Evolutionary conservation across 2,329 filamentous ascomycete genomes (phyloP).

Genomic region (Fusarium sp.): DNA sequence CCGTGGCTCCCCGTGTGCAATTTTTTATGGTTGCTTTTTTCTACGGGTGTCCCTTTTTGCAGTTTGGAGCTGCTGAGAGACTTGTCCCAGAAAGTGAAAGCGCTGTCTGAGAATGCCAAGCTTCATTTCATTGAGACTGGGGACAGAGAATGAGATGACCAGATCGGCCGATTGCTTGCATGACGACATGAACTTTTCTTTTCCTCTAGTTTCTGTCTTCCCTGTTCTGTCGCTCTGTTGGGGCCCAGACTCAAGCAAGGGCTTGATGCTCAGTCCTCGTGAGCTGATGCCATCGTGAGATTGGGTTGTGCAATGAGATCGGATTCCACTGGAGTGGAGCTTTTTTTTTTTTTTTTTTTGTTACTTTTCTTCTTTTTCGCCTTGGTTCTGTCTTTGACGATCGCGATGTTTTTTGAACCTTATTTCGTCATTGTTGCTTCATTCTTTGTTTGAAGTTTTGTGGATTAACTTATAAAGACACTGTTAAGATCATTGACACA

Average conservation of each 20-base stretch:
- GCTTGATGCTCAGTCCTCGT: conserved; percentile 21
- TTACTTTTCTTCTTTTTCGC: neutral
- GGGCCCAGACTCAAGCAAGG: conserved; percentile 7
- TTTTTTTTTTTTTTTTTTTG: neutral
- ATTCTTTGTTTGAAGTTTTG: neutral
- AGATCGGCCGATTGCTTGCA: conserved; percentile 39
- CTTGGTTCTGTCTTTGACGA: neutral
- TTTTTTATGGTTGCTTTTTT: conserved; percentile 19
- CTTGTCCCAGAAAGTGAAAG: conserved; percentile 31
- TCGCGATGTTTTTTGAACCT: neutral
- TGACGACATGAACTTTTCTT: conserved; percentile 34
- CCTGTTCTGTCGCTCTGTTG: neutral
- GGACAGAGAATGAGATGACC: conserved; percentile 16
- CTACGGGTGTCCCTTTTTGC: neutral
- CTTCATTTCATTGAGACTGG: conserved; percentile 32
- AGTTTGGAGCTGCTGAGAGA: conserved; percentile 5
- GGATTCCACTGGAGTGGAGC: conserved; percentile 29
- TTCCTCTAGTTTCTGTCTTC: neutral
- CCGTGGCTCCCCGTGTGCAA: conserved; percentile 10
- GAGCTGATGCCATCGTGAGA: conserved; percentile 43
- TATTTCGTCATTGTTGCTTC: conserved; percentile 12
- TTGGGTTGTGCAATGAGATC: conserved; percentile 39
- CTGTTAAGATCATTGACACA: conserved; percentile 4
- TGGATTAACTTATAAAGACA: neutral
- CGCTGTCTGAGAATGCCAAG: conserved; percentile 34